phyloP scores from a whole-genome alignment of 2,329 filamentous ascomycete species.

The Tetracladium maxilliforme region DNA sequence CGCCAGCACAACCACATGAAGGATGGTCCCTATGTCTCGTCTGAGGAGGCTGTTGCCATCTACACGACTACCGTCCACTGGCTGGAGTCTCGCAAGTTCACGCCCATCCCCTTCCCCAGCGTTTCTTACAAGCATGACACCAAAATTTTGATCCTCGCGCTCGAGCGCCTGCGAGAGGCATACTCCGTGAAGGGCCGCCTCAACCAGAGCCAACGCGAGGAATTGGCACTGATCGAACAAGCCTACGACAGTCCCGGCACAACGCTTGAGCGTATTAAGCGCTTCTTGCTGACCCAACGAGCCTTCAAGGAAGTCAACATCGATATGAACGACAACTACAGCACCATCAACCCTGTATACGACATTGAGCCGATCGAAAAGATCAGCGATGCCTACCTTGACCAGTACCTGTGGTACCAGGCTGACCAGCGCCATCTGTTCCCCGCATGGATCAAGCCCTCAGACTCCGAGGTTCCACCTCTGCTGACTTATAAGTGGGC shows the following conservation, averaged over 20 bases:
- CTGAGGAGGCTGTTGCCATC: slow-evolving; percentile 94
- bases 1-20: slow-evolving; percentile 99
- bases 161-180: slow-evolving; percentile 84
- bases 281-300: slow-evolving; percentile 89
- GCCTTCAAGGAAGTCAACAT: slow-evolving; percentile 99
- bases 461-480: slow-evolving; percentile 92
- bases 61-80: slow-evolving; percentile 98
- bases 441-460: slow-evolving; percentile 98
- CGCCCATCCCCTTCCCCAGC: slow-evolving; percentile 94
- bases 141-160: slow-evolving; percentile 90
- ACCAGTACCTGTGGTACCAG: slow-evolving; percentile 99
- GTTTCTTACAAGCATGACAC: slow-evolving; percentile 99
- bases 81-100: slow-evolving; percentile 96
- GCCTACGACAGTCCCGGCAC: slow-evolving; percentile 97
- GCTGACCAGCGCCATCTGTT: slow-evolving; percentile 95
- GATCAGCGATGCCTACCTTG: slow-evolving; percentile 95
- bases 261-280: slow-evolving; percentile 90
- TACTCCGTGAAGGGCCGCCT: slow-evolving; percentile 95
- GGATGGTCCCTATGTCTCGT: slow-evolving; percentile 95
- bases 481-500: slow-evolving; percentile 97
- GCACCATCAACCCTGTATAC: slow-evolving; percentile 96
- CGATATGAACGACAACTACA: slow-evolving; percentile 99
- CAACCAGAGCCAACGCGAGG: slow-evolving; percentile 95
- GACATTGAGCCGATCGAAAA: slow-evolving; percentile 99
- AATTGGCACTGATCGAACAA: slow-evolving; percentile 91